Evolutionary conservation across 768 basidiomycete genomes (phyloP), one percentile per base, ranked within the genome.

Genomic region (Russula ochroleuca): DNA sequence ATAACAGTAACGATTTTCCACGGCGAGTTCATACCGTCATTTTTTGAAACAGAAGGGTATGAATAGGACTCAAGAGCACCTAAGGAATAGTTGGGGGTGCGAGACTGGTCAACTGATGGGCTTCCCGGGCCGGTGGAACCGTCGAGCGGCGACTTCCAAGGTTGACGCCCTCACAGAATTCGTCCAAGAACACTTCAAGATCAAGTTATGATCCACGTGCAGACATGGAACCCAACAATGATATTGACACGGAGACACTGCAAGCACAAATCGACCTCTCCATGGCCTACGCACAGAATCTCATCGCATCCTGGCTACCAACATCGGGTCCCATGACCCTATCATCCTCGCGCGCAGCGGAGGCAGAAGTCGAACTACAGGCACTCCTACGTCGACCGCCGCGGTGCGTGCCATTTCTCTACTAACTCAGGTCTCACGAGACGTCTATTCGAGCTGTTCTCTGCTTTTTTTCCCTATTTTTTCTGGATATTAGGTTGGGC

Each of bases 211-310:
- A n/a, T 49, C 35, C 21, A 15, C 33, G 35, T 21, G 45, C 48
- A 5, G 61, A 61, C 21, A 69, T 69, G 58, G 63, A 85, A 67
- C 83, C 86, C 62, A 83, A 61, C 59, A 61, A 86, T 60, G 80
- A 81, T 45, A 78, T 90, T 50, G 86, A 90, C 71, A 68, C 78
- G 54, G 87, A 89, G 69, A 77, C 81, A 38, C 77, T 92, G 45
- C 90, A 92, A 73, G 89, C 90, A n/a, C 88, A 88, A 75, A 85
- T 92, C 57, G 87, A 92, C 73, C 76, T 89, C 69, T 85, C 90
- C 23, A 84, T 92, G 83, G 85, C 90, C 6, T 83, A 85, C 73
- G 84, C 86, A 1, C 83, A 91, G 67, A 79, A 83, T 71, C 79
- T 92, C 69, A 83, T 89, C 49, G 80, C 87, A 23, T 88, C 90